Conservation (phyloP, 1,284 basidiomycete species). For the Schizophyllum commune region DNA sequence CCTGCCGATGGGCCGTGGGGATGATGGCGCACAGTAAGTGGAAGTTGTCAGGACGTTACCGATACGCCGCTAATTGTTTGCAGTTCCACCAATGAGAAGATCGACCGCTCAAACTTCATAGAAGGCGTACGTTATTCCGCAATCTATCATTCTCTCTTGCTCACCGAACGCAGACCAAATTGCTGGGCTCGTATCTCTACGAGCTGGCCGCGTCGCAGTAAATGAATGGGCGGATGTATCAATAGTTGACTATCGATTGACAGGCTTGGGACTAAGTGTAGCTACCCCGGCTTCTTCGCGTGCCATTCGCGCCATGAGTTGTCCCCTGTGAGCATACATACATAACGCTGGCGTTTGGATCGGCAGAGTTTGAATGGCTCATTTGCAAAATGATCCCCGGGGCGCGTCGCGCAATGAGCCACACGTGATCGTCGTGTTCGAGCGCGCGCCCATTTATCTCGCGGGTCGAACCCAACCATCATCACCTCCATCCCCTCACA, state of each 20-base stretch:
- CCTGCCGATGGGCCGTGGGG: slow-evolving; percentile 88
- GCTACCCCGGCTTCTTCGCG: too few species aligned
- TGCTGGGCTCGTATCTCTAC: slow-evolving; percentile 29
- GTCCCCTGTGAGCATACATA: too few species aligned
- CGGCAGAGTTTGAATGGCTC: neutral
- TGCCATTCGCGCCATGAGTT: too few species aligned
- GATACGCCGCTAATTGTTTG: neutral
- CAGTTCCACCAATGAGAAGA: slow-evolving; percentile 93
- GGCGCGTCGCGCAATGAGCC: neutral
- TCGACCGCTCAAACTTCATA: slow-evolving; percentile 91
- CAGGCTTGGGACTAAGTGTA: neutral
- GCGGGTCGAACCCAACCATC: neutral
- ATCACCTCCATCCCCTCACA: neutral
- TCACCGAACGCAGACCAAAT: slow-evolving; percentile 20
- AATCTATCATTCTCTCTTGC: neutral
- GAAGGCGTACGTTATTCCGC: slow-evolving; percentile 54
- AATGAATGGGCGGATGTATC: neutral
- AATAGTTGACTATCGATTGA: neutral
- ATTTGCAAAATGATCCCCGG: neutral
- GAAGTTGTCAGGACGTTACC: neutral
- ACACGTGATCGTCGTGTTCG: neutral
- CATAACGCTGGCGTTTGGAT: neutral
- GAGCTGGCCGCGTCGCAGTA: slow-evolving; percentile 13
- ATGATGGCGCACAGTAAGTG: slow-evolving; percentile 87
- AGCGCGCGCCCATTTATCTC: neutral